Base-by-base conservation (phyloP, 345 rosid species). In the Hibiscus mutabilis region DNA sequence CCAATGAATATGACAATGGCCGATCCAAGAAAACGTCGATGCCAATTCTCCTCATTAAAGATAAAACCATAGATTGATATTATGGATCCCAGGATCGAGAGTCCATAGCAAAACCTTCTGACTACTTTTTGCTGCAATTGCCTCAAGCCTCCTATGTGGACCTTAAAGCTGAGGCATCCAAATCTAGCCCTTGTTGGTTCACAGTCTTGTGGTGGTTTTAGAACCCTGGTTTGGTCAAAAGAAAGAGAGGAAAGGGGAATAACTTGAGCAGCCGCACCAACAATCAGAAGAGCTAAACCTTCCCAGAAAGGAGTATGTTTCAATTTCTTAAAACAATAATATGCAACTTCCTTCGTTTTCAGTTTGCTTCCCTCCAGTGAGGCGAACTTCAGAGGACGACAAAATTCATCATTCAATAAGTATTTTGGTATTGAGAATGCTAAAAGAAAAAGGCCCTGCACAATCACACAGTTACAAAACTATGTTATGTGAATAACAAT, bases 241-340 rank as follows among this genome's bases (percentile, higher is more conserved):
- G 70, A 66, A 25, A 66, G 58, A 9, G 70, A 47, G 9, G 25
- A 0, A 47, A 66, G 70, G 15, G 70, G 70, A 66, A 66, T 66
- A 27, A 66, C 70, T 47, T 47, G 70, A 16, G 58, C 57, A 25
- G 70, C 58, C 14, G 16, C 58, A 16, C 58, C 58, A 47, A 5
- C 15, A 27, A 47, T 49, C 16, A 66, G 2, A 15, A 66, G 56
- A 25, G 58, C 24, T 25, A 66, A 46, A 6, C 70, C 70, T 46
- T 15, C 22, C 57, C 70, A 66, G 40, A 66, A 66, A 24, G 37
- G 37, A 24, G 70, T 46, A 46, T 25, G 37, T 24, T 7, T 46
- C 57, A 66, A 9, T 11, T 24, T 46, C 9, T 47, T 47, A 16
- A 66, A 66, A 47, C 57, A 66, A 37, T 37, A 37, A 37, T 37